Evolutionary conservation across 2,329 filamentous ascomycete genomes (phyloP).

Genomic region (Monosporascus sp.): DNA sequence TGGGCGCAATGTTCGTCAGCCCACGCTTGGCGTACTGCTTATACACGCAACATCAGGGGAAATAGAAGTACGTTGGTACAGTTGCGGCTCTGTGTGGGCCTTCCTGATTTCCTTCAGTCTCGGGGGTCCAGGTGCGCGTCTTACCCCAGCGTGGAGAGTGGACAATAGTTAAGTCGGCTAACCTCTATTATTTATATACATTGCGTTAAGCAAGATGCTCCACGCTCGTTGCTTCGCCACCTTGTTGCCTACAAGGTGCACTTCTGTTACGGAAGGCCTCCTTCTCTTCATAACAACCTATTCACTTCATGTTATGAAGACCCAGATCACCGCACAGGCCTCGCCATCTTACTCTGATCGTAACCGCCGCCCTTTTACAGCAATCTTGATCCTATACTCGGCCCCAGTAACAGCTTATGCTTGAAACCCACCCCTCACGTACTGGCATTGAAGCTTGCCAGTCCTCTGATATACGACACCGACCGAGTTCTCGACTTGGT

Average conservation of each 20-base stretch:
- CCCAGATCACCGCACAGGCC: not conserved
- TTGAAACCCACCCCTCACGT: not conserved
- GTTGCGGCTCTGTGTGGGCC: slow-evolving; percentile 2
- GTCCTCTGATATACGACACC: not conserved
- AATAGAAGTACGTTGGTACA: not conserved
- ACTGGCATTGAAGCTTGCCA: not conserved
- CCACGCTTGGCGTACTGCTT: not conserved
- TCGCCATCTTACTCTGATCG: not conserved
- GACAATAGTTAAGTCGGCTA: not conserved
- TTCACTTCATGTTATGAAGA: not conserved
- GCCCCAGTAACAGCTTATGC: not conserved
- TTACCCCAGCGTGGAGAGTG: not conserved
- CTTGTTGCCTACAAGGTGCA: slow-evolving; percentile 1
- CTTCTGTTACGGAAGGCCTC: not conserved
- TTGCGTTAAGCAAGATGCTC: not conserved
- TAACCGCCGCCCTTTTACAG: not conserved
- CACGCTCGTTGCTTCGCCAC: slow-evolving; percentile 3
- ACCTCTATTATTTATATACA: not conserved
- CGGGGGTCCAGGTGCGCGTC: not conserved
- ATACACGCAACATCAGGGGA: not conserved
- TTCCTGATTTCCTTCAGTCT: too few relatives aligned
- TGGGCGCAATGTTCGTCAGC: not conserved
- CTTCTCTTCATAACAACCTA: not conserved
- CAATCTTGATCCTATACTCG: not conserved
- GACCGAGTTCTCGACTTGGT: not conserved